phyloP scores from a whole-genome alignment of 192 early-diverging fungal species.

The Diversispora eburnea region DNA sequence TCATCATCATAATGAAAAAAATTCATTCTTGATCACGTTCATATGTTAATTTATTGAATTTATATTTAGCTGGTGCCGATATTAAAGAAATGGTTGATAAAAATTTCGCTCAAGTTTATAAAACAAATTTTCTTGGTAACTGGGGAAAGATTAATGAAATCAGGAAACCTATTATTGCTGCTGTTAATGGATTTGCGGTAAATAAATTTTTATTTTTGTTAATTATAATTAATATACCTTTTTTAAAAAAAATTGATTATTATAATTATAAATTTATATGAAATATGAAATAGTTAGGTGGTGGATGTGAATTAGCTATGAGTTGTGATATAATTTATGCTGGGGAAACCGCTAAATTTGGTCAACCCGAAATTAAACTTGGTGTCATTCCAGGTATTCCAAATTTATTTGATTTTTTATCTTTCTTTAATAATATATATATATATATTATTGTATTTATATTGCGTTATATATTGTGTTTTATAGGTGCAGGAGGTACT shows the following conservation, averaged over 20 bases:
- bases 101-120: slow-evolving; percentile 85
- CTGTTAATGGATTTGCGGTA: slow-evolving; percentile 96
- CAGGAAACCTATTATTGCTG: slow-evolving; percentile 96
- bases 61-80: slow-evolving; percentile 82
- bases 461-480: background rate
- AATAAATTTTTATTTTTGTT: slow-evolving; percentile 14
- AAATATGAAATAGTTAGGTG: slow-evolving; percentile 66
- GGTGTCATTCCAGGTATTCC: slow-evolving; percentile 87
- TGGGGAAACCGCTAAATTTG: slow-evolving; percentile 93
- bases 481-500: slow-evolving; percentile 66
- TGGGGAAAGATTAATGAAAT: slow-evolving; percentile 89
- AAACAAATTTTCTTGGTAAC: slow-evolving; percentile 86
- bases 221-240: background rate
- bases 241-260: background rate
- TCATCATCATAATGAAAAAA: too few relatives aligned
- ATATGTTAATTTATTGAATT: too few relatives aligned
- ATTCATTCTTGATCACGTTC: too few relatives aligned
- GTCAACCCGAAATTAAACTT: slow-evolving; percentile 98
- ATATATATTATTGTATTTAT: slow-evolving; percentile 39
- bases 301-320: slow-evolving; percentile 99
- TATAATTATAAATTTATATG: background rate
- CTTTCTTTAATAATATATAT: background rate
- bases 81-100: slow-evolving; percentile 98
- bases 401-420: background rate
- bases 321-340: slow-evolving; percentile 99